phyloP scores from a whole-genome alignment of 352 stramenopile genomes.

The Phytophthora meadii region DNA sequence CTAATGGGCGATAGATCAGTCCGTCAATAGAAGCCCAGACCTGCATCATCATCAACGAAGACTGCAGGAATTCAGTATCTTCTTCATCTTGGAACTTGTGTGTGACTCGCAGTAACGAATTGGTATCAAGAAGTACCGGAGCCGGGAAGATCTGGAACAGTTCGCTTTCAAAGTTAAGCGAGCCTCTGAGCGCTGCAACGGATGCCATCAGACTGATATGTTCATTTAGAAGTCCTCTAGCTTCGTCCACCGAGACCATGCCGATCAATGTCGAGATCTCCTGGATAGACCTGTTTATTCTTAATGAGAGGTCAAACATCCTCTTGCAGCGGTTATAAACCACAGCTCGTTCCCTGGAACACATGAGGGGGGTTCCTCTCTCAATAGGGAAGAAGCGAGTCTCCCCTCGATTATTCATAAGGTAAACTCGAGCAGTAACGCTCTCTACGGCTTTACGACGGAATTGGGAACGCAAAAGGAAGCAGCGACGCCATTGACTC shows the following conservation, averaged over 20 bases:
- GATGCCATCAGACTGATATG: slow-evolving; percentile 87
- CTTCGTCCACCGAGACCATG: slow-evolving; percentile 84
- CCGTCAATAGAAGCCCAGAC: slow-evolving; percentile 85
- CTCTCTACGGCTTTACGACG: slow-evolving; percentile 60
- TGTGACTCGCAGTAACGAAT: slow-evolving; percentile 73
- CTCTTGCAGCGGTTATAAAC: slow-evolving; percentile 87
- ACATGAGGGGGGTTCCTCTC: slow-evolving; percentile 71
- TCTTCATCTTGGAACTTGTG: slow-evolving; percentile 50
- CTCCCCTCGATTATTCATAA: slow-evolving; percentile 84
- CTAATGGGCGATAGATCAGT: slow-evolving; percentile 79
- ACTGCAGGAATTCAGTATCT: slow-evolving; percentile 59
- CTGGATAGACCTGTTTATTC: slow-evolving; percentile 89
- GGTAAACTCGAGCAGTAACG: slow-evolving; percentile 76
- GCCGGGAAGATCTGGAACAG: slow-evolving; percentile 86
- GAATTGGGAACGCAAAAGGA: slow-evolving; percentile 71
- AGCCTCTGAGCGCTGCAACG: slow-evolving; percentile 73
- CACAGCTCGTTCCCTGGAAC: slow-evolving; percentile 73
- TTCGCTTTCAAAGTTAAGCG: slow-evolving; percentile 88
- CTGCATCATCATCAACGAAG: slow-evolving; percentile 87
- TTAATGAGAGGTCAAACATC: slow-evolving; percentile 89
- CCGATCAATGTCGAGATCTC: slow-evolving; percentile 87
- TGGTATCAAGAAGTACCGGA: slow-evolving; percentile 80
- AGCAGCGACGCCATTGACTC: slow-evolving; percentile 67
- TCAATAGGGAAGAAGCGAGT: slow-evolving; percentile 71
- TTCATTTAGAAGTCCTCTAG: slow-evolving; percentile 77